Conservation (phyloP, 2,329 filamentous ascomycete genomes). For the Paracorniculantispora psalliotae region DNA sequence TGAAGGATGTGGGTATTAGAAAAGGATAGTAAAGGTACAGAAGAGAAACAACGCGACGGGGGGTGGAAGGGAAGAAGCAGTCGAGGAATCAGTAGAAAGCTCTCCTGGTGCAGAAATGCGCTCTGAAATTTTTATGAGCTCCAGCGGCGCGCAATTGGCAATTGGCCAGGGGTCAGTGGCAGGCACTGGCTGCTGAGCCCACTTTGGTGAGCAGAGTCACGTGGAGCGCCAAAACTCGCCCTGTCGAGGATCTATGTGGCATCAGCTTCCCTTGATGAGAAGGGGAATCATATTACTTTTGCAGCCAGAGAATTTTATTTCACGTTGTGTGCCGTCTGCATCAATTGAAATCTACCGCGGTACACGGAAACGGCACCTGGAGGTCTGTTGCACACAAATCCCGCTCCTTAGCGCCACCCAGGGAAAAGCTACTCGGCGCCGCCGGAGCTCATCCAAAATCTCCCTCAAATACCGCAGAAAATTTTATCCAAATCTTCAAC, state of each 20-base stretch:
- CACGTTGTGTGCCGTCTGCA: background rate
- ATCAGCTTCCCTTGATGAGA: background rate
- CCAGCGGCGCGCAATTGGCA: slow-evolving; percentile 15
- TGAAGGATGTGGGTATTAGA: slow-evolving; percentile 30
- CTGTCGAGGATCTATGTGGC: background rate
- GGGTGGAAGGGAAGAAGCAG: slow-evolving; percentile 15
- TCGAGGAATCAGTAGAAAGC: slow-evolving; percentile 16
- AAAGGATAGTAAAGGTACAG: slow-evolving; percentile 22
- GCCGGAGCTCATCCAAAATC: background rate
- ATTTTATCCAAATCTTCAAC: slow-evolving; percentile 17
- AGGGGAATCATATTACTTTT: background rate
- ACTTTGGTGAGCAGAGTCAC: slow-evolving; percentile 8
- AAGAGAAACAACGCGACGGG: slow-evolving; percentile 22
- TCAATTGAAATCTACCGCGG: background rate
- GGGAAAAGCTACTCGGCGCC: background rate
- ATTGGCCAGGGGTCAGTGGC: slow-evolving; percentile 9
- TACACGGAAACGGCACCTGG: background rate
- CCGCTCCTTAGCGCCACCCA: background rate
- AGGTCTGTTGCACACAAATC: background rate
- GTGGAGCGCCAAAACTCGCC: slow-evolving; percentile 4
- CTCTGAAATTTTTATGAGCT: slow-evolving; percentile 35
- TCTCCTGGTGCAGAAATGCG: slow-evolving; percentile 21
- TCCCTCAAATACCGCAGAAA: slow-evolving; percentile 9
- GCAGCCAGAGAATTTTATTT: background rate
- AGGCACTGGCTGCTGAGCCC: background rate